A percentile compares a stretch with the other conserved stretches of the same genome.
Evolutionary conservation across 202 grass and related monocot species (phyloP).

Genomic region (Eragrostis tef): DNA sequence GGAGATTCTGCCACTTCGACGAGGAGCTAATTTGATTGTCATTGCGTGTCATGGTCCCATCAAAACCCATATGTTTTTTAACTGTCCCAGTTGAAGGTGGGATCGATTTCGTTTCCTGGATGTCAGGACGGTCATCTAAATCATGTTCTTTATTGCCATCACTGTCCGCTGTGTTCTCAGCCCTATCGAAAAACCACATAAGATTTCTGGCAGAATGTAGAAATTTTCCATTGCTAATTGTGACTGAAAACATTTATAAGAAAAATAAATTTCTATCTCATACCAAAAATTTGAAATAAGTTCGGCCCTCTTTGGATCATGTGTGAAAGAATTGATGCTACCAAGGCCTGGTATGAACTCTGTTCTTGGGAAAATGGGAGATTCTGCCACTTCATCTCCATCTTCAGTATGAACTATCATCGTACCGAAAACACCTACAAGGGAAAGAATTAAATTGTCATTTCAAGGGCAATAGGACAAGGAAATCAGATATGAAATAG

Average conservation of each 20-base stretch:
- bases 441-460: background rate
- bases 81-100: constrained; percentile 49
- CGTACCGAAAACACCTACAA: constrained; percentile 79
- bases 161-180: constrained; percentile 62
- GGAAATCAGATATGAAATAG: background rate
- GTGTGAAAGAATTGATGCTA: constrained; percentile 88
- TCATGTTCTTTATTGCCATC: constrained; percentile 68
- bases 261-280: constrained; percentile 26
- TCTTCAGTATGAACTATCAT: constrained; percentile 82
- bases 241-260: constrained; percentile 6
- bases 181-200: constrained; percentile 53
- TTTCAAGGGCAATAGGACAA: constrained; percentile 30
- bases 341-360: constrained; percentile 97
- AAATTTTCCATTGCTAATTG: background rate
- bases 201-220: constrained; percentile 13
- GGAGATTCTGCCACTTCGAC: constrained; percentile 64
- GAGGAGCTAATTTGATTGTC: constrained; percentile 45
- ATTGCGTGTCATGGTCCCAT: constrained; percentile 50
- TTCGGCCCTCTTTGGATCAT: constrained; percentile 74
- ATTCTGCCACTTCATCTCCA: constrained; percentile 64
- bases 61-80: constrained; percentile 45
- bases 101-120: constrained; percentile 47
- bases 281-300: constrained; percentile 71
- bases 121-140: constrained; percentile 50
- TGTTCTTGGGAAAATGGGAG: constrained; percentile 63